Evolutionary conservation across 2,329 filamentous ascomycete species (phyloP).

Genomic region (Cladosporium sp.): DNA sequence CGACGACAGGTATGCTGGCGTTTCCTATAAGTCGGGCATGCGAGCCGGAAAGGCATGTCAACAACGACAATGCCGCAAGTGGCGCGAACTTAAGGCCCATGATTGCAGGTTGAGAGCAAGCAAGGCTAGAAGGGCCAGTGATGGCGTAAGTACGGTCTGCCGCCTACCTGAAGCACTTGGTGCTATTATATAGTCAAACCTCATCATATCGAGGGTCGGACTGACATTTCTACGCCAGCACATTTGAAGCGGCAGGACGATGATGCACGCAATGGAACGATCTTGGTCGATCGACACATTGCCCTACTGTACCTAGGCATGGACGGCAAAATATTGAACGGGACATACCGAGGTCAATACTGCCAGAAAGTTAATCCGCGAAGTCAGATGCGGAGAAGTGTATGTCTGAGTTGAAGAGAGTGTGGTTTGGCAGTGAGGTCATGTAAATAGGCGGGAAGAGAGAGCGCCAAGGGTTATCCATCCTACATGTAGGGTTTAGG

Average conservation of each 20-base stretch:
- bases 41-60: not conserved
- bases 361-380: not conserved
- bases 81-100: not conserved
- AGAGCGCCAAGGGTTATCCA: not conserved
- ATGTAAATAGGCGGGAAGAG: not conserved
- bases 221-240: not conserved
- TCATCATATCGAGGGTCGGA: not conserved
- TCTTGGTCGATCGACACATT: not conserved
- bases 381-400: conserved; percentile 1
- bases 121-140: not conserved
- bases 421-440: not conserved
- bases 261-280: not conserved
- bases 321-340: not conserved
- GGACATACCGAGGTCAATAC: not conserved
- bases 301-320: not conserved
- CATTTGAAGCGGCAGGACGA: not conserved
- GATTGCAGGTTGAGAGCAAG: not conserved
- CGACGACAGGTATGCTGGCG: conserved; percentile 2
- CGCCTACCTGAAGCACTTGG: not conserved
- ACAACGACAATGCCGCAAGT: not conserved
- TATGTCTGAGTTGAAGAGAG: not conserved
- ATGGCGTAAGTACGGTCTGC: no score
- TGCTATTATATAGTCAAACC: not conserved
- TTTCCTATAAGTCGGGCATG: conserved; percentile 10
- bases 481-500: not conserved